Base-by-base conservation (phyloP, 768 basidiomycete species). In the Leccinum pellstonianum region DNA sequence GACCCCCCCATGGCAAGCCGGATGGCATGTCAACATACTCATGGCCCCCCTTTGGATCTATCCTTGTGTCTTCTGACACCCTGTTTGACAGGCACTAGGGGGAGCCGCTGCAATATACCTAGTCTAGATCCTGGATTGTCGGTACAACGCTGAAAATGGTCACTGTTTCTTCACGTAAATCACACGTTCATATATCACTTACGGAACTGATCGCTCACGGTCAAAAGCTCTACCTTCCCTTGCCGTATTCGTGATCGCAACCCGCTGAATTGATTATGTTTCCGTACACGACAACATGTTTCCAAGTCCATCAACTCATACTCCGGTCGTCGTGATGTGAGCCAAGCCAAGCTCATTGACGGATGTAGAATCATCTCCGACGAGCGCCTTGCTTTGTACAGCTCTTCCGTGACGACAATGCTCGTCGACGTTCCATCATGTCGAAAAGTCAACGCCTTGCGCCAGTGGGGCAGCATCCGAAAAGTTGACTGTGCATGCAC, bases 401-500 rank as follows among this genome's bases (percentile, higher is more conserved):
- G 57, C 55, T 58, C 58, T 43, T 52, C 14, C 38, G 21, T 37
- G 48, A 23, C 25, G 43, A 46, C 51, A 52, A 50, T n/a, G 49
- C 49, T 54, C 56, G 55, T 60, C 56, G 58, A 60, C 52, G 56
- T 59, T 23, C 62, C 55, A 23, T 70, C 76, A 84, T 37, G 81
- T 65, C 31, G 82, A 72, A 75, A 98, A 98, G 64, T 83, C 86
- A 61, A 98, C 94, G 8, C 95, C 95, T 74, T 98, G 95, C 0
- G 95, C 95, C 37, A 98, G 79, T 9, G 92, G 94, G 48, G 93
- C 87, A 65, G 87, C 84, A 72, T 94, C 85, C 43, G 91, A 92
- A 76, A 90, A 98, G 76, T 98, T 98, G 73, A 98, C 81, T 11
- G 95, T 97, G 73, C 92, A 95, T 50, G 90, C 85, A 74, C 88